These are phyloP conservation scores for Arabidopsis hybrid DNA, from an alignment of 441 rosid species.

Conservation along the genomic window DNA sequence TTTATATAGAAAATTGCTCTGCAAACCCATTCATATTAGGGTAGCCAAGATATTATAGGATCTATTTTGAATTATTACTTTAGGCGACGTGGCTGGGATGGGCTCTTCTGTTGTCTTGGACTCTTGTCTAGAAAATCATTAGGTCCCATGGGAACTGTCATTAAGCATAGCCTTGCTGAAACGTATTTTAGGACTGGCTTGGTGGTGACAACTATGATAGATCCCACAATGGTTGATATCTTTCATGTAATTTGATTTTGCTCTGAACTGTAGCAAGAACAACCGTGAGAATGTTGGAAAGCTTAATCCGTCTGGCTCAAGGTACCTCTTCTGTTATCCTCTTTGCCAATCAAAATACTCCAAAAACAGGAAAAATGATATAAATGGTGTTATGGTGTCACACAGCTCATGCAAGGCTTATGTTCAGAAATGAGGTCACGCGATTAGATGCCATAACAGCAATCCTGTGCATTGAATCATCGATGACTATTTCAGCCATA, in stretches of 20 bases:
- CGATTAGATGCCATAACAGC: constrained; percentile 90
- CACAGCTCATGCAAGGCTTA: constrained; percentile 93
- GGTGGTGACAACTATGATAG: not conserved
- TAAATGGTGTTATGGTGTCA: constrained; percentile 18
- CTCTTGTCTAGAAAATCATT: constrained; percentile 1
- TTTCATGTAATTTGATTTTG: constrained; percentile 15
- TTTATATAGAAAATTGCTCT: not conserved
- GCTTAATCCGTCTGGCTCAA: constrained; percentile 96
- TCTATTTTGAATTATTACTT: not conserved
- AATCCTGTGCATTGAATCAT: constrained; percentile 87
- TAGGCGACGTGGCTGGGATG: not conserved
- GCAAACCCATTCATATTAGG: not conserved
- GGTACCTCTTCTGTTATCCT: constrained; percentile 50
- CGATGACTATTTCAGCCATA: constrained; percentile 94
- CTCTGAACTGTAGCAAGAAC: constrained; percentile 73
- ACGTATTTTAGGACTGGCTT: not conserved
- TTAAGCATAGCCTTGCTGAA: not conserved
- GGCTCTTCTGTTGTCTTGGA: not conserved
- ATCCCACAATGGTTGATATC: not conserved
- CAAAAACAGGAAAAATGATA: not conserved
- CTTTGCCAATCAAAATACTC: constrained; percentile 10
- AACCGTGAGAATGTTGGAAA: constrained; percentile 97
- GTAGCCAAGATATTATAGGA: not conserved
- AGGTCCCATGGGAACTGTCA: not conserved
- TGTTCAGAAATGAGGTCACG: constrained; percentile 95